Evolutionary conservation across 306 rosid species (phyloP), one percentile per base, ranked within the genome.

Genomic region (Gleditsia sinensis): DNA sequence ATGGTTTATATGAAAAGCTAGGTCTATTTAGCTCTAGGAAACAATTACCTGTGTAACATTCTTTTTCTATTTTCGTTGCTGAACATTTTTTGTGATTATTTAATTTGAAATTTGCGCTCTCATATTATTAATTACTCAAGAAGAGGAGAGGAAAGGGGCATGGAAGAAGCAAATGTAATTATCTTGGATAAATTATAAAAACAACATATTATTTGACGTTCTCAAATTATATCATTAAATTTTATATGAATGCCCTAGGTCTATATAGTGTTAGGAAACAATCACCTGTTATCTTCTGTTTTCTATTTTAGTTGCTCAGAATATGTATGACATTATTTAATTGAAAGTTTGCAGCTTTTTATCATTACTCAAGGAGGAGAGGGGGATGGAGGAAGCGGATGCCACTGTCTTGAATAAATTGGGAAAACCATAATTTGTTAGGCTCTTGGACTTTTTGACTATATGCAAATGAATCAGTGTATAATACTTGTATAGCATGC

Each of bases 371-470:
- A 8, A 14, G 37, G 3, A 39, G 6, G 12, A n/a, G 36, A 25
- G 53, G 23, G 28, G 37, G 37, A 43, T 65, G 39, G 63, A 40
- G 42, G 36, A 64, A 24, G 23, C 53, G 39, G 19, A 62, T 62
- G 33, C 32, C 7, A 39, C 12, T 13, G 7, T 63, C 50, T 8
- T 23, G 23, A 62, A 24, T 43, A 45, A 60, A 40, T 76, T 67
- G 27, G 20, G 69, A 54, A 59, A 76, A 16, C 36, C 60, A 45
- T 46, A 64, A 6, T 61, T 43, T 24, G 14, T 71, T 58, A 14
- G 63, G 75, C 37, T 65, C 43, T 56, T 66, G 50, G 60, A 33
- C 7, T 21, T 42, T 64, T 74, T 55, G 32, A 54, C 70, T 54
- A 12, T 71, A 63, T 62, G 71, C 39, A 37, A 74, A 54, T 46